A percentile compares a stretch with the other conserved stretches of the same genome.
phyloP scores from a whole-genome alignment of 1,139 yeast genomes.

The Sugiyamaella neomexicana region DNA sequence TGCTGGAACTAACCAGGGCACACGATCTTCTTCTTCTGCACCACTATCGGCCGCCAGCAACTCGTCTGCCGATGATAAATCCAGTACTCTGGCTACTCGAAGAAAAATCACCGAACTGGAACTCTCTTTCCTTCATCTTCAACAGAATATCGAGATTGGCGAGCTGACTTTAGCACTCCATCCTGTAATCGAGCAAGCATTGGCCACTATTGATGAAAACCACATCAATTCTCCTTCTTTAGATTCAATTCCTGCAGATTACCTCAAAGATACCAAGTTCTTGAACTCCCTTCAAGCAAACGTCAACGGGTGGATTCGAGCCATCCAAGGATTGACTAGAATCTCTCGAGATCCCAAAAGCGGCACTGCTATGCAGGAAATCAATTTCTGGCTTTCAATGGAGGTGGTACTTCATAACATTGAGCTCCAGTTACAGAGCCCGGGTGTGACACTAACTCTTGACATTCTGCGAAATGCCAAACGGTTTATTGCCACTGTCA shows the following conservation, averaged over 20 bases:
- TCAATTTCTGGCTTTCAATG: slow-evolving; percentile 76
- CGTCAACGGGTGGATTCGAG: slow-evolving; percentile 73
- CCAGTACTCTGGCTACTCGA: slow-evolving; percentile 32
- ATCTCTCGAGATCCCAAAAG: slow-evolving; percentile 52
- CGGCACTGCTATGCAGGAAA: slow-evolving; percentile 68
- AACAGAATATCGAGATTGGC: slow-evolving; percentile 69
- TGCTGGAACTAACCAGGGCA: slow-evolving; percentile 20
- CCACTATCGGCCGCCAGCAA: background rate
- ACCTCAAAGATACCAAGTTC: slow-evolving; percentile 53
- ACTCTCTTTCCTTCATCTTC: slow-evolving; percentile 64
- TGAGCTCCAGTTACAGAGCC: slow-evolving; percentile 57
- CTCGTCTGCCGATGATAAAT: slow-evolving; percentile 20
- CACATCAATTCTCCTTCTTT: slow-evolving; percentile 28
- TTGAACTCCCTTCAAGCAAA: slow-evolving; percentile 65
- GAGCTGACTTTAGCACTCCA: slow-evolving; percentile 57
- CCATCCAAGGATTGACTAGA: slow-evolving; percentile 58
- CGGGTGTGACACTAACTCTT: slow-evolving; percentile 59
- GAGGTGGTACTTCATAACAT: slow-evolving; percentile 61
- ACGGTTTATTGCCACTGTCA: slow-evolving; percentile 74
- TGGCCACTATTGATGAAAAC: slow-evolving; percentile 38
- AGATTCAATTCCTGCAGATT: slow-evolving; percentile 40
- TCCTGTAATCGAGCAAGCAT: slow-evolving; percentile 49
- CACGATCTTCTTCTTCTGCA: background rate
- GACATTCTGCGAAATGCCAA: slow-evolving; percentile 67
- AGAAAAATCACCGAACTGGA: slow-evolving; percentile 71